phyloP scores from a whole-genome alignment of 768 basidiomycete genomes.

The Serendipita sp. region DNA sequence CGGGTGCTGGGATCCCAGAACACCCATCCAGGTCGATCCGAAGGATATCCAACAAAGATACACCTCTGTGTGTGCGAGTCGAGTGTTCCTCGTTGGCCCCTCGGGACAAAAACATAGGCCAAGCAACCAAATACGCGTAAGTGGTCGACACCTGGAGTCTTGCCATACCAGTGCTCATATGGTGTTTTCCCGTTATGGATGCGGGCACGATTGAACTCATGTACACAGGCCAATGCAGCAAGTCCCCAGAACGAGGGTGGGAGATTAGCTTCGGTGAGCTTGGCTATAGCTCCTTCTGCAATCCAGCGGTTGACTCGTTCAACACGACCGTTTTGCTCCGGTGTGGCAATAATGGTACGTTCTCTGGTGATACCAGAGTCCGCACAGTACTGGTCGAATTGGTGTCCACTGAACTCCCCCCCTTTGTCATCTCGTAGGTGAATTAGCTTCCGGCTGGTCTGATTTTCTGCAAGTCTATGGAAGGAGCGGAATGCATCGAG shows the following conservation, averaged over 20 bases:
- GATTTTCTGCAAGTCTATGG: not conserved
- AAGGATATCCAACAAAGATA: conserved; percentile 23
- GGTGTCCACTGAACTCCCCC: not conserved
- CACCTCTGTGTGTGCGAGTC: conserved; percentile 18
- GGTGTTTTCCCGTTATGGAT: conserved; percentile 9
- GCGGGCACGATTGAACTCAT: conserved; percentile 12
- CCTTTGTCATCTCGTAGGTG: conserved; percentile 3
- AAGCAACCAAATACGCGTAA: conserved; percentile 24
- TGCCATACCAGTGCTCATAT: conserved; percentile 9
- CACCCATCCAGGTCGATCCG: conserved; percentile 19
- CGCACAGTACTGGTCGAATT: not conserved
- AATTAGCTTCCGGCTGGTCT: not conserved
- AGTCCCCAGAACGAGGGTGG: conserved; percentile 12
- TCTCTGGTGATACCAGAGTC: not conserved
- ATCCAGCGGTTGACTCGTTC: conserved; percentile 3
- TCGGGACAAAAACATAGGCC: conserved; percentile 24
- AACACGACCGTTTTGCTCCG: conserved; percentile 3
- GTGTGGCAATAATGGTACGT: not conserved
- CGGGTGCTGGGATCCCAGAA: conserved; percentile 21
- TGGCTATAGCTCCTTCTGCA: conserved; percentile 1
- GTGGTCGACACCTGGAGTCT: conserved; percentile 16
- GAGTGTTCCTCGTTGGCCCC: conserved; percentile 13
- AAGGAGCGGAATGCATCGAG: not conserved
- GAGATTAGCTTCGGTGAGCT: conserved; percentile 13
- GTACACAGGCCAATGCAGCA: conserved; percentile 6